Evolutionary conservation across 176 grass and related monocot genomes (phyloP).

Genomic region (Echinochloa phyllopogon): DNA sequence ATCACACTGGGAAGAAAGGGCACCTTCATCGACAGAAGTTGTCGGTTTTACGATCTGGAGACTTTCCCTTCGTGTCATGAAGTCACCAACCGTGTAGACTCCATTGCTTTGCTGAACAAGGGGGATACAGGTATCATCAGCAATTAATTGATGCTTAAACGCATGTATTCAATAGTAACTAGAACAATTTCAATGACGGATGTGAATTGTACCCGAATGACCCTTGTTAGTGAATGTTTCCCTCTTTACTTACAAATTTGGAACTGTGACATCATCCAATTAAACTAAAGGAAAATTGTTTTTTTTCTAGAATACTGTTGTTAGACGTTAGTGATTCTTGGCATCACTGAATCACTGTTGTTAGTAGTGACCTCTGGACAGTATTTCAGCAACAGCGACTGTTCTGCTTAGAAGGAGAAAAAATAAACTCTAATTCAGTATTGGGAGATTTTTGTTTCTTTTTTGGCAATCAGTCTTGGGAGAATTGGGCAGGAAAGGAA

Average conservation of each 20-base stretch:
- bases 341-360: neutral
- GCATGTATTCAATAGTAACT: neutral
- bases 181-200: too few species aligned
- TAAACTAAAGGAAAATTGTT: neutral
- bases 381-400: neutral
- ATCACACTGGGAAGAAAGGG: neutral
- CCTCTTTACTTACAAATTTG: neutral
- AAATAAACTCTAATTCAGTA: neutral
- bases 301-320: neutral
- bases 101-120: constrained; percentile 64
- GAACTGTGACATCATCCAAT: neutral
- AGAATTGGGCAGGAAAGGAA: neutral
- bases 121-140: neutral
- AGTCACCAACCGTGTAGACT: constrained; percentile 81
- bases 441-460: neutral
- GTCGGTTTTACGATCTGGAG: constrained; percentile 69
- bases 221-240: neutral
- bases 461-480: neutral
- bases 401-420: neutral
- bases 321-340: neutral
- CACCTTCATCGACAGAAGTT: constrained; percentile 76
- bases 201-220: neutral
- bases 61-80: constrained; percentile 78
- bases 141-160: neutral
- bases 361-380: neutral